Evolutionary conservation across 306 rosid genomes (phyloP).

Genomic region (Vachellia collinsii): DNA sequence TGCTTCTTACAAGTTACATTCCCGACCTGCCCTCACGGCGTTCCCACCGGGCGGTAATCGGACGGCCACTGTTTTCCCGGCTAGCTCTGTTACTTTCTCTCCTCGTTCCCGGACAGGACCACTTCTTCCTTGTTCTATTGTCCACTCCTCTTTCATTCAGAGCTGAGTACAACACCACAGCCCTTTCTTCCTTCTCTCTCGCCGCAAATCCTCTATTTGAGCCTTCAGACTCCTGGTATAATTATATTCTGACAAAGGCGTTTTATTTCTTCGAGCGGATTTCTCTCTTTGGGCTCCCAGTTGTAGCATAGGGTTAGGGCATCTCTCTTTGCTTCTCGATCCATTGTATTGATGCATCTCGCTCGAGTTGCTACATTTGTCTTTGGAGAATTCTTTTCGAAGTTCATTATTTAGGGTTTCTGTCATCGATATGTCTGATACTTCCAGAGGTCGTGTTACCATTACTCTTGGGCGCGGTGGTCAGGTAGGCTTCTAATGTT

Average conservation of each 20-base stretch:
- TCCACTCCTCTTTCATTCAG: slow-evolving; percentile 15
- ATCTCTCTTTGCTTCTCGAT: slow-evolving; percentile 14
- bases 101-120: too few species aligned
- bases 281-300: slow-evolving; percentile 7
- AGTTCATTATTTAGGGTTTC: slow-evolving; percentile 58
- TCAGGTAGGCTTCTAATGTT: slow-evolving; percentile 55
- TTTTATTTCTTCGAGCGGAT: background rate
- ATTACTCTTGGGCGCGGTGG: slow-evolving; percentile 90
- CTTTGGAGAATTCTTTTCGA: slow-evolving; percentile 19
- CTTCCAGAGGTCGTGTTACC: slow-evolving; percentile 78
- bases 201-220: slow-evolving; percentile 5
- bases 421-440: slow-evolving; percentile 59
- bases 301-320: slow-evolving; percentile 41
- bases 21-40: background rate
- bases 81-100: background rate
- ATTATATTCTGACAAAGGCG: background rate
- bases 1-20: background rate
- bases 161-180: slow-evolving; percentile 28
- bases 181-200: background rate
- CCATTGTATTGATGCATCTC: slow-evolving; percentile 32
- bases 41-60: background rate
- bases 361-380: slow-evolving; percentile 5
- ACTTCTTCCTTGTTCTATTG: slow-evolving; percentile 33
- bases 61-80: slow-evolving; percentile 36
- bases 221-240: background rate